A percentile compares a stretch with the other conserved stretches of the same genome.
Conservation (phyloP, 2,329 filamentous ascomycete species). For the Pseudonectria foliicola region DNA sequence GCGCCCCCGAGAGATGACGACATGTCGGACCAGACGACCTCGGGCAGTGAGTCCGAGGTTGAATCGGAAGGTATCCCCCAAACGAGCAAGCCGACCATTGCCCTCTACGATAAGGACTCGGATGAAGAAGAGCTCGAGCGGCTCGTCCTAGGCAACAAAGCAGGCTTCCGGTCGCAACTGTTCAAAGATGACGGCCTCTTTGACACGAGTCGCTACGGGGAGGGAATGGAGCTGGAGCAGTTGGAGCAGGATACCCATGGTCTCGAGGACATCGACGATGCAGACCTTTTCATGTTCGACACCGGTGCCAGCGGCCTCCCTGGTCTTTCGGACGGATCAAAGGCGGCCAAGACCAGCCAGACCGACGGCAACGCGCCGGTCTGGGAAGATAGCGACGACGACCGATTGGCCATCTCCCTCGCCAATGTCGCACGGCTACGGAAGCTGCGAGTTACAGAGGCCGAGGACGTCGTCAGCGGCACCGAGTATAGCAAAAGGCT, state of each 20-base stretch:
- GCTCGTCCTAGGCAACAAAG: conserved; percentile 79
- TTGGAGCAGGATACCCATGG: conserved; percentile 41
- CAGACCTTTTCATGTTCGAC: conserved; percentile 81
- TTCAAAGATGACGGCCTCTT: conserved; percentile 44
- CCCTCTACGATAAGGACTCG: conserved; percentile 60
- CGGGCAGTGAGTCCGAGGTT: conserved; percentile 24
- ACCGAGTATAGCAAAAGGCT: conserved; percentile 77
- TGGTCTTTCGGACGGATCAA: conserved; percentile 19
- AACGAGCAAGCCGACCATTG: conserved; percentile 24
- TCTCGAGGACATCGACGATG: conserved; percentile 62
- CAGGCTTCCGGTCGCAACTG: conserved; percentile 71
- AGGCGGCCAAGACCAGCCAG: conserved; percentile 15
- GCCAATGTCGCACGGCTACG: conserved; percentile 67
- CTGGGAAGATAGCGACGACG: conserved; percentile 96
- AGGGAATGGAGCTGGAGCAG: conserved; percentile 26
- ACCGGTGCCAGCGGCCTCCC: conserved; percentile 44
- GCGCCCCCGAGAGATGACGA: conserved; percentile 24
- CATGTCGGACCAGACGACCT: conserved; percentile 20
- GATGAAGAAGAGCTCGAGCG: conserved; percentile 81
- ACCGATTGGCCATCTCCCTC: conserved; percentile 76
- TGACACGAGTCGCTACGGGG: conserved; percentile 24
- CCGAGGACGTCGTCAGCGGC: conserved; percentile 80
- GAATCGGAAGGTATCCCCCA: conserved; percentile 21
- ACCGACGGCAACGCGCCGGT: conserved; percentile 44
- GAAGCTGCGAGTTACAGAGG: conserved; percentile 73